Base-by-base conservation (phyloP, 164 flowering plant species). In the Taxillus chinensis region DNA sequence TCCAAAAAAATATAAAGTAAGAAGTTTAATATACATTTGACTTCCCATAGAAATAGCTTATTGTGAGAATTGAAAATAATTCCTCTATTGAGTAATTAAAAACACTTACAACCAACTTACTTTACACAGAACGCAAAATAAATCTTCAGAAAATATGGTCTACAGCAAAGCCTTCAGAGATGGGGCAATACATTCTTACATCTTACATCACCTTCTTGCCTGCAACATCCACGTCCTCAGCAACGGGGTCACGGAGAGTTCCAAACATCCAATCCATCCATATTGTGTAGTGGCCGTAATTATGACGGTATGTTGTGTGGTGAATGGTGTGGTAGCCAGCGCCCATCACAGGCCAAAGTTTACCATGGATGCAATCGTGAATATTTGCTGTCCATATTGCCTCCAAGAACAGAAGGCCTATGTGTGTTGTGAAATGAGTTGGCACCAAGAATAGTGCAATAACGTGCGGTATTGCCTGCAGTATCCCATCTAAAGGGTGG, bases 241-340 rank as follows among this genome's bases (percentile, higher is more conserved):
- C 27, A 27, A 27, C 27, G 10, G 99, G 99, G 63, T 84, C 90
- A 5, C 82, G 79, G 65, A 93, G 97, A 15, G 97, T 89, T 39
- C 95, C 96, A 45, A 90, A 84, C 88, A 93, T 78, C 99, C 95
- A 87, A 67, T 93, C 99, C 99, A 93, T 93, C 89, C 85, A 87
- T 56, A 89, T 70, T 0, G 96, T 91, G 70, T 79, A 95, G 66
- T 91, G 96, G 45, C 99, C 96, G 57, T 95, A 91, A 69, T 95
- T 91, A 50, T 95, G 96, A 2, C 88, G 86, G 67, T 95, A 89
- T 4, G 93, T 95, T 1, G 95, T 91, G 75, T 95, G 99, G 69
- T 95, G 99, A 61, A 95, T 86, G 27, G 99, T 95, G 75, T 93
- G 99, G 76, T 89, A 90, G 60, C 87, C 97, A 11, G 96, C 99